Evolutionary conservation across 2,329 filamentous ascomycete species (phyloP).

Genomic region (Domatiomyces catenatus): DNA sequence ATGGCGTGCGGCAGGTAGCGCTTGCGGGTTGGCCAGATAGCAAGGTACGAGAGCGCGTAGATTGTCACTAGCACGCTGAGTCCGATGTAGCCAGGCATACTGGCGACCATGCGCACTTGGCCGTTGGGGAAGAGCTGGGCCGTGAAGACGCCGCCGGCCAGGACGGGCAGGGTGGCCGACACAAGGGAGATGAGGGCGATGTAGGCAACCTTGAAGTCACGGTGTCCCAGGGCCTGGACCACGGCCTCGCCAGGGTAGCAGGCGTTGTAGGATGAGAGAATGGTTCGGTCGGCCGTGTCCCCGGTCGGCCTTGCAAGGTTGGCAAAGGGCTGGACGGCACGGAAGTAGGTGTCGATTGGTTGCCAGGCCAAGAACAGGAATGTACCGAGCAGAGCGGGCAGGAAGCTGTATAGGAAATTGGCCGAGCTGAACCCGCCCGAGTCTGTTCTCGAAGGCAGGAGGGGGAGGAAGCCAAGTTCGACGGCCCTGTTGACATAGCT

Average conservation of each 20-base stretch:
- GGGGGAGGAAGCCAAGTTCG: conserved; percentile 54
- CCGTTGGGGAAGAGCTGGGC: conserved; percentile 39
- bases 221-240: conserved; percentile 36
- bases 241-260: conserved; percentile 39
- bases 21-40: conserved; percentile 46
- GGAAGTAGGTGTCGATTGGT: conserved; percentile 45
- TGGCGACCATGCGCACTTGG: conserved; percentile 49
- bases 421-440: conserved; percentile 60
- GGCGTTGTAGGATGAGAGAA: conserved; percentile 43
- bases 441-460: conserved; percentile 45
- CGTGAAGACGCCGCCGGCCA: conserved; percentile 48
- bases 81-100: conserved; percentile 57
- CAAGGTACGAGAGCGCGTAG: conserved; percentile 48
- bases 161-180: conserved; percentile 39
- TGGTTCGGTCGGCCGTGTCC: conserved; percentile 37
- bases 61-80: conserved; percentile 57
- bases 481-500: conserved; percentile 61
- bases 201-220: conserved; percentile 43
- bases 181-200: conserved; percentile 39
- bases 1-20: conserved; percentile 58
- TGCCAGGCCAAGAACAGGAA: conserved; percentile 45
- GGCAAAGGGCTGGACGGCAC: conserved; percentile 43
- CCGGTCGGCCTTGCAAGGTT: conserved; percentile 38
- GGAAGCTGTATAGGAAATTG: conserved; percentile 68
- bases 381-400: conserved; percentile 43